Evolutionary conservation across 192 early-diverging fungal species (phyloP).

Genomic region (Coemansia sp.): DNA sequence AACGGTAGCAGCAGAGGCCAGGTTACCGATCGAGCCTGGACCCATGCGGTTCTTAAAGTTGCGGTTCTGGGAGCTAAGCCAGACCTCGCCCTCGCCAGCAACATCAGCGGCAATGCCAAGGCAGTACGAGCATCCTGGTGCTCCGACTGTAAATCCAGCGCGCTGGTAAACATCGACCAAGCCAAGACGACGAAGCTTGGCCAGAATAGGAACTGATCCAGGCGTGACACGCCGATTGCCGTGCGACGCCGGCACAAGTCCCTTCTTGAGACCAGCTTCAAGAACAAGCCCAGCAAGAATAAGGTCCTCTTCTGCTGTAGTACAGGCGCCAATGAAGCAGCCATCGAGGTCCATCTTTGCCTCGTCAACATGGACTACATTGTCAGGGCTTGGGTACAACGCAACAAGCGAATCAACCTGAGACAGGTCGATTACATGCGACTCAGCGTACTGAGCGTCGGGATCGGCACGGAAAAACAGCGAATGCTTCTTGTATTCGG

Average conservation of each 20-base stretch:
- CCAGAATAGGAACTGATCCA: conserved; percentile 74
- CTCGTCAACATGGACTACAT: conserved; percentile 66
- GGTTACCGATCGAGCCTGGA: conserved; percentile 75
- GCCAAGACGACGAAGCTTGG: conserved; percentile 74
- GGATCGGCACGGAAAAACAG: conserved; percentile 73
- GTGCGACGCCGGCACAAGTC: conserved; percentile 59
- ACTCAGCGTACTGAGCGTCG: conserved; percentile 78
- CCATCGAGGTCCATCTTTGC: conserved; percentile 71
- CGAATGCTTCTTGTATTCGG: conserved; percentile 65
- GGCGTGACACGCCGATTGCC: conserved; percentile 76
- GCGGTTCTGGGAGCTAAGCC: conserved; percentile 82
- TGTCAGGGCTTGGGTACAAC: conserved; percentile 74
- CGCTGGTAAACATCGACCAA: conserved; percentile 72
- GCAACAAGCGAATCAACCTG: conserved; percentile 70
- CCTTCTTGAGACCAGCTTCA: conserved; percentile 71
- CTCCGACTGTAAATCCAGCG: conserved; percentile 72
- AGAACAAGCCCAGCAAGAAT: conserved; percentile 75
- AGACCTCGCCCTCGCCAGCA: conserved; percentile 76
- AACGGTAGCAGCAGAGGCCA: conserved; percentile 75
- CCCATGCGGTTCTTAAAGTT: conserved; percentile 88
- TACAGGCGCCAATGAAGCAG: conserved; percentile 81
- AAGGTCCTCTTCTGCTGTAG: conserved; percentile 80
- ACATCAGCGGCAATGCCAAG: conserved; percentile 76
- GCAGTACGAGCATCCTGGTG: conserved; percentile 81
- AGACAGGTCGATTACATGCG: conserved; percentile 70